Base-by-base conservation (phyloP, 2,329 filamentous ascomycete genomes). In the Arthrobotrys sinensis region DNA sequence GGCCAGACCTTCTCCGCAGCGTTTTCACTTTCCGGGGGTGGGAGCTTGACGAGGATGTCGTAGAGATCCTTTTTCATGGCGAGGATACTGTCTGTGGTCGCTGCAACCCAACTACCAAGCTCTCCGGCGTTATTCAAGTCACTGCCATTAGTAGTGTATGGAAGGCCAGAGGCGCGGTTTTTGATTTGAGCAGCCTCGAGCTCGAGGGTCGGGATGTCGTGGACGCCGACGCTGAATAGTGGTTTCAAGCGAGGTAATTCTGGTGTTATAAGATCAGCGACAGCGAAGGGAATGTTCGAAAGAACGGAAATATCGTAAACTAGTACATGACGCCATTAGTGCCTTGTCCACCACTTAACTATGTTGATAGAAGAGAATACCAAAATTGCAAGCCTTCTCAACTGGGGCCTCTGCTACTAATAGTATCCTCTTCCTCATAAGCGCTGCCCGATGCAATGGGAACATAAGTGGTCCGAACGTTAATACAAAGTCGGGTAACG, bases 221-320 rank as follows among this genome's bases (percentile, higher is more conserved):
- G 93, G 14, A 99, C 91, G 62, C 96, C 96, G 76, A 99, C 89
- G 65, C 91, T 94, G 85, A 98, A 99, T n/a, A 99, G 88, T 0
- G 95, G 92, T 24, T 91, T 89, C 34, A 96, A 87, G 75, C 93
- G 88, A 77, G 80, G 72, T 57, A 81, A 75, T 6, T 80, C 79
- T 8, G 64, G 46, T 1, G 76, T 75, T 28, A 82, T 79, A 1
- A 81, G 70, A 24, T 80, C 77, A 6, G 88, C 87, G 50, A 94
- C 88, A 34, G 91, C 90, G 43, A 91, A 87, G 32, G 96, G 94
- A 50, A 98, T 91, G 81, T 94, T 97, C 52, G 94, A 94, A 38
- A 99, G 87, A 67, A 98, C 88, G n/a, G 95, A 97, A 64, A 98
- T 89, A 83, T 96, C 90, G 85, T 98, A 99, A 79, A 98, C 96